Evolutionary conservation across 2,329 filamentous ascomycete genomes (phyloP).

Genomic region (Thermochaetoides dissita): DNA sequence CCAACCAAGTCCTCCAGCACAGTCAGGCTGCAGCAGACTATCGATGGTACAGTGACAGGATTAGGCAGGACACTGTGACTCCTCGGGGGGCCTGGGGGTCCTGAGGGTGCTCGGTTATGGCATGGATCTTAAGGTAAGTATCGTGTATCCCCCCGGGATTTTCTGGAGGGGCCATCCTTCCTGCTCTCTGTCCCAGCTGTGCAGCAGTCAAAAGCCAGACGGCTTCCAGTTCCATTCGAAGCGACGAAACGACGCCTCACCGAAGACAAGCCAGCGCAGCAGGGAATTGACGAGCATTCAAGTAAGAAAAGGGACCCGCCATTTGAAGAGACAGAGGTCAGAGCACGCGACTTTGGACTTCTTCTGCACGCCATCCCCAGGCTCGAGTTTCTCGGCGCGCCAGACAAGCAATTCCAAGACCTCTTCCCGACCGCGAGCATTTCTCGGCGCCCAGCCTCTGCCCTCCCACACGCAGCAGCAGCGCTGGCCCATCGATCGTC

Average conservation of each 20-base stretch:
- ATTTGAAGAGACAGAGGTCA: neutral
- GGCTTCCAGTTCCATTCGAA: slow-evolving; percentile 12
- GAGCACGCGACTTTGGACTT: slow-evolving; percentile 3
- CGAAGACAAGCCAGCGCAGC: slow-evolving; percentile 8
- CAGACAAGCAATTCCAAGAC: neutral
- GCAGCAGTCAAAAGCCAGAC: slow-evolving; percentile 15
- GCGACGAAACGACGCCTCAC: too few species aligned
- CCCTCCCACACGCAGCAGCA: slow-evolving; percentile 10
- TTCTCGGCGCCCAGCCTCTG: slow-evolving; percentile 28
- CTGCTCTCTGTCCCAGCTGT: slow-evolving; percentile 6
- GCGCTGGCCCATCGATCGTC: too few species aligned
- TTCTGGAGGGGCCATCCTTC: neutral
- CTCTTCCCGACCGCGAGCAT: slow-evolving; percentile 15
- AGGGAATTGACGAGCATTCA: slow-evolving; percentile 3
- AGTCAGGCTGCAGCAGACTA: too few species aligned
- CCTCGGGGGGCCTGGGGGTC: too few species aligned
- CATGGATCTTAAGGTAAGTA: too few species aligned
- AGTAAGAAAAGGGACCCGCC: too few species aligned
- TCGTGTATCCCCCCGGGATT: neutral
- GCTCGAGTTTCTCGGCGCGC: slow-evolving; percentile 1
- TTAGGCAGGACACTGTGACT: too few species aligned
- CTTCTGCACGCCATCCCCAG: too few species aligned
- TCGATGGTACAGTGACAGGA: too few species aligned
- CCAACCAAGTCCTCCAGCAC: too few species aligned
- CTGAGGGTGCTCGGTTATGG: too few species aligned